Evolutionary conservation across 2,329 filamentous ascomycete species (phyloP).

Genomic region (Fusarium neocosmosporiellum): DNA sequence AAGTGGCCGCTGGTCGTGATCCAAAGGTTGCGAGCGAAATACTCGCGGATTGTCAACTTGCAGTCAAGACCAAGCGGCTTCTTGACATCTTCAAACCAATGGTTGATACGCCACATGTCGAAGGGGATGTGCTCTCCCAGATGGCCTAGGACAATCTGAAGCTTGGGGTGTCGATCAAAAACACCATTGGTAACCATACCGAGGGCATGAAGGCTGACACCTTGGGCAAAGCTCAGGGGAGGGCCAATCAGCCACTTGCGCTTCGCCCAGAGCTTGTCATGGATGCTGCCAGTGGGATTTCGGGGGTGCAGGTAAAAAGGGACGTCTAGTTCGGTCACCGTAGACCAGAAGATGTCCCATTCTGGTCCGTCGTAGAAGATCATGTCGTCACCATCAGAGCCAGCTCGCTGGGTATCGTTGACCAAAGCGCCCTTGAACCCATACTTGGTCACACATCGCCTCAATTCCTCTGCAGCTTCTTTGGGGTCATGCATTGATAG

Average conservation of each 20-base stretch:
- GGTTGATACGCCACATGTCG: constrained; percentile 62
- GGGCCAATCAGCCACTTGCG: constrained; percentile 70
- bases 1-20: constrained; percentile 69
- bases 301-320: constrained; percentile 74
- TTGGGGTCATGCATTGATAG: constrained; percentile 65
- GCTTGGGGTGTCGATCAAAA: constrained; percentile 60
- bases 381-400: constrained; percentile 67
- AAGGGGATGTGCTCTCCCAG: constrained; percentile 62
- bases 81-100: constrained; percentile 68
- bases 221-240: constrained; percentile 68
- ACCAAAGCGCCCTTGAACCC: constrained; percentile 73
- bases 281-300: constrained; percentile 65
- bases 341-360: constrained; percentile 72
- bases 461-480: constrained; percentile 62
- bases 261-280: constrained; percentile 69
- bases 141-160: constrained; percentile 60
- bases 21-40: constrained; percentile 67
- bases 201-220: constrained; percentile 67
- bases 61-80: constrained; percentile 60
- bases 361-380: constrained; percentile 72
- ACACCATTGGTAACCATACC: constrained; percentile 62
- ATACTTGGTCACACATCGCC: constrained; percentile 64
- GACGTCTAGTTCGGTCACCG: constrained; percentile 68
- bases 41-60: constrained; percentile 62
- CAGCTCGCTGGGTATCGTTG: constrained; percentile 70